Conservation (phyloP, 1,284 basidiomycete genomes). For the Violaceomyces palustris region DNA sequence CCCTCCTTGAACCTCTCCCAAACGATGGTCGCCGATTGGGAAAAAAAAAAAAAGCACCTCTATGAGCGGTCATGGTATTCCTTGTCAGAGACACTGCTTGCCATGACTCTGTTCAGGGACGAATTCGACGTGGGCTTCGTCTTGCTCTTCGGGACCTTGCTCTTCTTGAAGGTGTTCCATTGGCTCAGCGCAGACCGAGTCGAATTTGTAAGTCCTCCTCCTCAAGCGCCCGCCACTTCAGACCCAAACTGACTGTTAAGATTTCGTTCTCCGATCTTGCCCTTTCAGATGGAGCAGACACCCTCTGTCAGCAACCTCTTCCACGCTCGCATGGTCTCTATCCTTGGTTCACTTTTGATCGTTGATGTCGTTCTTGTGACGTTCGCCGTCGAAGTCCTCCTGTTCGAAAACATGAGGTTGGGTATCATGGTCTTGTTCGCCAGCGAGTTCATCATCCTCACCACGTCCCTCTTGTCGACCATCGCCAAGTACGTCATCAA, state of each 20-base stretch:
- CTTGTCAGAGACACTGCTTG: slow-evolving; percentile 88
- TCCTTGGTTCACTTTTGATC: slow-evolving; percentile 67
- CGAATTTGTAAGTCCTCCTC: slow-evolving; percentile 71
- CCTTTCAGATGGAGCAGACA: slow-evolving; percentile 81
- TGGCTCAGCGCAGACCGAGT: slow-evolving; percentile 92
- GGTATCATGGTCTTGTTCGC: slow-evolving; percentile 82
- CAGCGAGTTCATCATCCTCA: slow-evolving; percentile 78
- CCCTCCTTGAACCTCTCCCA: slow-evolving; percentile 48
- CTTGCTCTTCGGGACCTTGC: slow-evolving; percentile 81
- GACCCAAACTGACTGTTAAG: not conserved
- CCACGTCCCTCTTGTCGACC: slow-evolving; percentile 72
- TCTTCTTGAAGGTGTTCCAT: slow-evolving; percentile 96
- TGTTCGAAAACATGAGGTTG: slow-evolving; percentile 53
- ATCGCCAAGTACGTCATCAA: slow-evolving; percentile 82
- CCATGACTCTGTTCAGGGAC: slow-evolving; percentile 86
- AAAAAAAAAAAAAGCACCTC: slow-evolving; percentile 60
- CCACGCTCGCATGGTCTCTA: slow-evolving; percentile 72
- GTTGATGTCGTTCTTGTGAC: slow-evolving; percentile 69
- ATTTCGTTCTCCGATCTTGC: not conserved
- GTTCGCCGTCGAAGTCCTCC: slow-evolving; percentile 63
- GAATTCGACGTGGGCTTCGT: slow-evolving; percentile 74
- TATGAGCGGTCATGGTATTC: slow-evolving; percentile 97
- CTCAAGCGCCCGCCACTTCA: too few species aligned
- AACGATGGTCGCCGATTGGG: not conserved
- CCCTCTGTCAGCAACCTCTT: slow-evolving; percentile 75